Percentiles rank a stretch among this genome's conserved stretches.
phyloP scores from a whole-genome alignment of 2,329 filamentous ascomycete genomes.

The Dactylellina sp. region DNA sequence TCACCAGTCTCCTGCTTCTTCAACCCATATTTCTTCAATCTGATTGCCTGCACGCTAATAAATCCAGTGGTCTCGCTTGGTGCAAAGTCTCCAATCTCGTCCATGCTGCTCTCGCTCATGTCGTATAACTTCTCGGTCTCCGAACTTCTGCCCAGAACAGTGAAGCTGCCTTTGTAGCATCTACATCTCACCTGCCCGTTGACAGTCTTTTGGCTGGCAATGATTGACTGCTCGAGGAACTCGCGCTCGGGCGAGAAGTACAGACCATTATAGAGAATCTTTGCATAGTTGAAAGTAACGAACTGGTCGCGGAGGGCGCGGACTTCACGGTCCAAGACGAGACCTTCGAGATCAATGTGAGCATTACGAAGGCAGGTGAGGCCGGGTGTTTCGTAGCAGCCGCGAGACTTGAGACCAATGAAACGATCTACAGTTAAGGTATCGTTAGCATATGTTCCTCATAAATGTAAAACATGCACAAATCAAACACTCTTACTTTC shows the following conservation, averaged over 20 bases:
- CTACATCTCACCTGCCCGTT: conserved; percentile 73
- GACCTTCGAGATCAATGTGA: conserved; percentile 74
- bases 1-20: conserved; percentile 58
- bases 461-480: background rate
- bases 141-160: conserved; percentile 71
- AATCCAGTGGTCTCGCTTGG: conserved; percentile 76
- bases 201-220: conserved; percentile 72
- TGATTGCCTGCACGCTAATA: conserved; percentile 77
- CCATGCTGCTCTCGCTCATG: conserved; percentile 75
- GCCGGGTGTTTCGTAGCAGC: conserved; percentile 79
- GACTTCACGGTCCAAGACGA: conserved; percentile 76
- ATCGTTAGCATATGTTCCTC: background rate
- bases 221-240: conserved; percentile 75
- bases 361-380: conserved; percentile 70
- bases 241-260: conserved; percentile 77
- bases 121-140: conserved; percentile 78
- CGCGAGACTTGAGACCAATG: conserved; percentile 82
- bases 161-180: conserved; percentile 75
- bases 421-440: conserved; percentile 70
- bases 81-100: conserved; percentile 76
- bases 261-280: conserved; percentile 72
- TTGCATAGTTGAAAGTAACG: conserved; percentile 74
- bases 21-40: conserved; percentile 68
- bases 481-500: conserved; percentile 67
- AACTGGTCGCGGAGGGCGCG: conserved; percentile 78